Evolutionary conservation across 768 basidiomycete species (phyloP), one percentile per base, ranked within the genome.

Genomic region (Lanmaoa rubissima): DNA sequence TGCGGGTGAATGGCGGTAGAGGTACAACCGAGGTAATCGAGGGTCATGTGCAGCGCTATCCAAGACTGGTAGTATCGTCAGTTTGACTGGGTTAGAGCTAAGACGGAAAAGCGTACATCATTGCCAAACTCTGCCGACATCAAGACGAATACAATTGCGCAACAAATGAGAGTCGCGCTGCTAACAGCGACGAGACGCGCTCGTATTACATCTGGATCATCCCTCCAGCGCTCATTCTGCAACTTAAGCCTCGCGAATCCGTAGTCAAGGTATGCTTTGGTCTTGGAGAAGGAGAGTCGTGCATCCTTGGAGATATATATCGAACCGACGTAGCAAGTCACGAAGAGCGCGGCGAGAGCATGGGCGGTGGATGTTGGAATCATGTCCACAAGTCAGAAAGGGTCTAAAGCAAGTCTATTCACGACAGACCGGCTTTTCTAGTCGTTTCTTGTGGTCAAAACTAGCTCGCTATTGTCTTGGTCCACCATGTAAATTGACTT

Each of bases 181-280:
- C 76, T 75, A 5, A 88, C 94, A 5, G 89, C 88, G 16, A 77
- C 65, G 51, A 97, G 73, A 21, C 96, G 79, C 6, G 89, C 86
- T n/a, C 80, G 78, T 58, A 98, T 94, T 6, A 96, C 90, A 39
- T 80, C 80, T 1, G 94, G 87, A 65, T 96, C 89, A 67, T 98
- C 88, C 59, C 95, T 79, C 82, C 83, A 86, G 21, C 80, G 75
- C 54, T 84, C 82, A 43, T 77, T 65, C 28, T 54, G 62, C 49
- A 74, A 61, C 59, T 71, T 74, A 48, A 58, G 71, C 45, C 69
- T 61, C 31, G 61, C 66, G 38, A 67, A 69, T 57, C 67, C 71
- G 54, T 58, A 68, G 44, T 62, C 58, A 55, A 59, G 63, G 31
- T 53, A 53, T 52, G 54, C 60, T 54, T 67, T 63, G 46, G 74